Conservation (phyloP, 225 moss, liverwort and hornwort genomes). For the Sphagnum contortum region DNA sequence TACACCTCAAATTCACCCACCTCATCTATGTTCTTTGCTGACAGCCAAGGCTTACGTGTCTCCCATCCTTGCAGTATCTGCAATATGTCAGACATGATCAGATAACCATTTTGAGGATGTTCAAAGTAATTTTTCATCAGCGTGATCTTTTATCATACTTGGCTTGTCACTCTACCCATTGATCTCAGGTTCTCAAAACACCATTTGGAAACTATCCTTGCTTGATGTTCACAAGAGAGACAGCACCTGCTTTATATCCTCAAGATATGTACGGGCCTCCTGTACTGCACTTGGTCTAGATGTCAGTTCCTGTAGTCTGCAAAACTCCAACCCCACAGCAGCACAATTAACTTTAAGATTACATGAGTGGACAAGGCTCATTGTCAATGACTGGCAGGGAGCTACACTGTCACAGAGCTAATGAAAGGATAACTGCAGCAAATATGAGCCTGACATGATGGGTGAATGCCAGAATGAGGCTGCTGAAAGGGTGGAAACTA, state of each 20-base stretch:
- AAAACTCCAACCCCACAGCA: not conserved
- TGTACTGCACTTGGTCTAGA: constrained; percentile 29
- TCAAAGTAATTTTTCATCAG: too few relatives aligned
- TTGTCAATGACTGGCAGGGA: too few relatives aligned
- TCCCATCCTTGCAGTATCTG: constrained; percentile 35
- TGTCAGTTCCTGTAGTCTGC: constrained; percentile 35
- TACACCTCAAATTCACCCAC: constrained; percentile 6
- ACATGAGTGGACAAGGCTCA: too few relatives aligned
- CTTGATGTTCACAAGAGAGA: not conserved
- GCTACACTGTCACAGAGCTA: too few relatives aligned
- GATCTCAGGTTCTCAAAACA: not conserved
- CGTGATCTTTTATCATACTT: too few relatives aligned
- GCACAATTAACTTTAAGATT: not conserved
- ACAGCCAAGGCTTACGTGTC: constrained; percentile 36
- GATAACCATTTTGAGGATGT: too few relatives aligned
- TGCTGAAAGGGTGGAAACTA: constrained; percentile 1
- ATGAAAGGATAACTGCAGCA: too few relatives aligned
- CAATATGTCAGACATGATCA: not conserved
- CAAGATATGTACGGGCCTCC: constrained; percentile 27
- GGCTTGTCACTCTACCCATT: too few relatives aligned
- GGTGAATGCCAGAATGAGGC: not conserved
- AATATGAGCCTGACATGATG: not conserved
- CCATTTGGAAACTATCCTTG: not conserved
- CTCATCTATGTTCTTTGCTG: constrained; percentile 30
- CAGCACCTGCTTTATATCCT: constrained; percentile 27